A percentile compares a stretch with the other conserved stretches of the same genome.
These are phyloP conservation scores for Hypericum perforatum DNA, from an alignment of 345 rosid genomes.

Conservation along the genomic window DNA sequence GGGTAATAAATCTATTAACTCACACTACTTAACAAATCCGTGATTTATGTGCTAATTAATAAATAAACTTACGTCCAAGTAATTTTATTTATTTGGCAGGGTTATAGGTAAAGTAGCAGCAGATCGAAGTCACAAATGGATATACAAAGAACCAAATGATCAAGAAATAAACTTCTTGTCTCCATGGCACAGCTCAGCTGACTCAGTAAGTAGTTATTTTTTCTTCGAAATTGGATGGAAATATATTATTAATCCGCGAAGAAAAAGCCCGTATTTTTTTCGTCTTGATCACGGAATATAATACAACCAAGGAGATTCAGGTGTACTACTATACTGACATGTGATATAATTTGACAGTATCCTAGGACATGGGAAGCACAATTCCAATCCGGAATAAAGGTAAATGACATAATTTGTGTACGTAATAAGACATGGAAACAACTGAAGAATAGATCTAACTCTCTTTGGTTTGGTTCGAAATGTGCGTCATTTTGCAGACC, in stretches of 20 bases:
- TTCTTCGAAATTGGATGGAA: not conserved
- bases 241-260: constrained; percentile 5
- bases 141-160: constrained; percentile 84
- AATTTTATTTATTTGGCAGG: constrained; percentile 22
- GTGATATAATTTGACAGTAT: constrained; percentile 31
- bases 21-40: not conserved
- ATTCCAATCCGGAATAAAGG: constrained; percentile 93
- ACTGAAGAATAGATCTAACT: constrained; percentile 7
- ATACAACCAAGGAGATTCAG: no score
- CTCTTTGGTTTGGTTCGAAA: constrained; percentile 2
- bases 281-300: no score
- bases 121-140: constrained; percentile 94
- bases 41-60: constrained; percentile 1
- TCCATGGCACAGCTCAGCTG: constrained; percentile 87
- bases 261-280: no score
- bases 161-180: constrained; percentile 91
- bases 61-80: not conserved
- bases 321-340: not conserved
- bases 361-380: constrained; percentile 99
- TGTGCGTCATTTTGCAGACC: constrained; percentile 44
- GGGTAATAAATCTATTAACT: constrained; percentile 36
- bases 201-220: constrained; percentile 48
- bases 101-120: constrained; percentile 95
- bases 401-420: constrained; percentile 12
- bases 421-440: not conserved